A percentile compares a stretch with the other conserved stretches of the same genome.
phyloP scores from a whole-genome alignment of 257 asterid species.

The Forsythia viridissima region DNA sequence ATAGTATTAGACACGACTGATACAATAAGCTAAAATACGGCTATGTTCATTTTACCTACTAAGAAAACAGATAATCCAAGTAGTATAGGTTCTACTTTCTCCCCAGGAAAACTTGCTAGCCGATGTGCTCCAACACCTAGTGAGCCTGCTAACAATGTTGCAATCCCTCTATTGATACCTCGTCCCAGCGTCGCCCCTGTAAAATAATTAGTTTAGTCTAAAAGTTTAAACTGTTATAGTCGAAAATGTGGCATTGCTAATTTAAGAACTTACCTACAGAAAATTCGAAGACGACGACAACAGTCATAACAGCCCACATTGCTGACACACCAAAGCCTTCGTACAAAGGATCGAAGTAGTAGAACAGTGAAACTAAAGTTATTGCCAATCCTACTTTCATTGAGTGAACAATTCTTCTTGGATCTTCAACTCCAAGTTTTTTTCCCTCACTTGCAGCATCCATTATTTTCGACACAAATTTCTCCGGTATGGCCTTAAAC shows the following conservation, averaged over 20 bases:
- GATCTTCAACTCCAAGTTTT: slow-evolving; percentile 27
- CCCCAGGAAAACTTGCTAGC: slow-evolving; percentile 33
- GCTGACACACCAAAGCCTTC: slow-evolving; percentile 30
- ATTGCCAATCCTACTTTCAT: slow-evolving; percentile 30
- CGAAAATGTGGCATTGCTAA: background rate
- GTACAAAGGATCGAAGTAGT: slow-evolving; percentile 26
- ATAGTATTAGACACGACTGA: too few species aligned
- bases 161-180: slow-evolving; percentile 40
- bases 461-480: background rate
- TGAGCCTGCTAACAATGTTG: slow-evolving; percentile 39
- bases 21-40: too few species aligned
- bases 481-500: slow-evolving; percentile 16
- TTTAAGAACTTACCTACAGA: slow-evolving; percentile 19
- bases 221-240: background rate
- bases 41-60: slow-evolving; percentile 24
- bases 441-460: slow-evolving; percentile 17
- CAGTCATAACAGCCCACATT: slow-evolving; percentile 34
- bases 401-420: slow-evolving; percentile 25
- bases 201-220: background rate
- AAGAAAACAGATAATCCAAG: slow-evolving; percentile 35
- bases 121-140: slow-evolving; percentile 41
- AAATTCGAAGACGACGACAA: slow-evolving; percentile 27
- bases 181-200: slow-evolving; percentile 54
- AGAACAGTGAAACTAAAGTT: slow-evolving; percentile 20
- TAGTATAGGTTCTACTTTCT: slow-evolving; percentile 28